A percentile compares a stretch with the other conserved stretches of the same genome.
Evolutionary conservation across 352 stramenopile species (phyloP).

Genomic region (Globisporangium nunn): DNA sequence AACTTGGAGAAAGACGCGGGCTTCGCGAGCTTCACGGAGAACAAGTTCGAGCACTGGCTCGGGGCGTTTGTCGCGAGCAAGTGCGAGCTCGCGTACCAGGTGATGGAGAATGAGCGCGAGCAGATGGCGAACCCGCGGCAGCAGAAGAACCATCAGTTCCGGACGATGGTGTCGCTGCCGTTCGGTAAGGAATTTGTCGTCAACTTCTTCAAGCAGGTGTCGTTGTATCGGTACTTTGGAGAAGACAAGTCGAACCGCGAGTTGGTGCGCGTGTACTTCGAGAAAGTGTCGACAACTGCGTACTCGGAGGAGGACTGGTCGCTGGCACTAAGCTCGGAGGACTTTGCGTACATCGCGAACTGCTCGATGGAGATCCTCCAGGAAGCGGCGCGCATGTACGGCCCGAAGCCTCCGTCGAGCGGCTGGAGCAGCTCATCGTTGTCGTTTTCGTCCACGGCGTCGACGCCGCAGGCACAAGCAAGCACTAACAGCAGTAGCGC

Average conservation of each 20-base stretch:
- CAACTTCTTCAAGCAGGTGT: constrained; percentile 70
- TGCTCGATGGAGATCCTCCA: constrained; percentile 68
- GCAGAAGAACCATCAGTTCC: constrained; percentile 67
- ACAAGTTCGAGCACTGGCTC: constrained; percentile 72
- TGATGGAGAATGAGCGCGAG: constrained; percentile 46
- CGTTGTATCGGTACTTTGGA: constrained; percentile 54
- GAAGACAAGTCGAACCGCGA: constrained; percentile 72
- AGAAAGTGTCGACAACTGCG: constrained; percentile 67
- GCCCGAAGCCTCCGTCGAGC: constrained; percentile 26
- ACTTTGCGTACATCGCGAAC: constrained; percentile 50
- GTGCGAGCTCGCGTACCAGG: constrained; percentile 32
- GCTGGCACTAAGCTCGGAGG: constrained; percentile 22
- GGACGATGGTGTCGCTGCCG: constrained; percentile 57
- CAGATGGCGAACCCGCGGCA: constrained; percentile 42
- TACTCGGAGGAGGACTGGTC: constrained; percentile 63
- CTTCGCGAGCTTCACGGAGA: constrained; percentile 61
- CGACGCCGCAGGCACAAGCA: constrained; percentile 23
- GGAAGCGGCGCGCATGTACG: constrained; percentile 66
- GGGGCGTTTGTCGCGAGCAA: constrained; percentile 46
- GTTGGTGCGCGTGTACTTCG: constrained; percentile 70
- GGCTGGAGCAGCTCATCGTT: constrained; percentile 19
- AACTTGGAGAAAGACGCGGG: constrained; percentile 45
- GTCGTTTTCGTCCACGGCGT: constrained; percentile 30
- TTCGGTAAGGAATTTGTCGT: constrained; percentile 56
- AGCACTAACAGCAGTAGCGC: constrained; percentile 37